Conservation (phyloP, 495 filamentous ascomycete genomes). For the Platismatia glauca region DNA sequence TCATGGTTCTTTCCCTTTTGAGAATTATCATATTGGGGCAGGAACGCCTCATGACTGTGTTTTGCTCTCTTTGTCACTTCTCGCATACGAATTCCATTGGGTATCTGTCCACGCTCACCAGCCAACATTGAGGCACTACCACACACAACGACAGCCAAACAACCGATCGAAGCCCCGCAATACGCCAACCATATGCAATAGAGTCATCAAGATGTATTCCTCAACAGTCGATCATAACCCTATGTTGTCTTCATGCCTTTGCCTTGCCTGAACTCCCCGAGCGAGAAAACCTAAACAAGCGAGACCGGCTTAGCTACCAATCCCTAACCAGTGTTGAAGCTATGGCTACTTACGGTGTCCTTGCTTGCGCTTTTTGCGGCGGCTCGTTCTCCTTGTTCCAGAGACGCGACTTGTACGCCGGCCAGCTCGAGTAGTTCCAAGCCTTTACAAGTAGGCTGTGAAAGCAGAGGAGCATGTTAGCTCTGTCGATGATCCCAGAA, state of each 20-base stretch:
- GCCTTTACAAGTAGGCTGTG: constrained; percentile 60
- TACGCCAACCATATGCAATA: neutral
- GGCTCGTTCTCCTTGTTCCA: constrained; percentile 37
- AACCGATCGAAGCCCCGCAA: neutral
- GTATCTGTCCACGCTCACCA: neutral
- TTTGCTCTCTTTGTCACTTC: neutral
- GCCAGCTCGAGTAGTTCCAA: constrained; percentile 60
- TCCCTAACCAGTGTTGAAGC: too few relatives aligned
- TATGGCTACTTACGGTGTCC: constrained; percentile 21
- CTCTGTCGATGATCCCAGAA: neutral
- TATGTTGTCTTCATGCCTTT: constrained; percentile 7
- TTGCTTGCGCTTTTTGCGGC: constrained; percentile 7
- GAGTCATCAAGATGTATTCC: neutral
- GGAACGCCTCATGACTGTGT: neutral
- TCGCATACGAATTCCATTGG: neutral
- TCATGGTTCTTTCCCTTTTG: neutral
- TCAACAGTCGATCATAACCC: neutral
- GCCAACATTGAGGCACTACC: neutral
- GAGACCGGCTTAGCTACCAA: constrained; percentile 18
- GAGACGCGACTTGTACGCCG: constrained; percentile 50
- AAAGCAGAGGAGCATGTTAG: neutral
- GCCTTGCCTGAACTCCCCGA: constrained; percentile 17
- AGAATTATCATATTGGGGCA: neutral
- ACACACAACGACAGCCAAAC: neutral
- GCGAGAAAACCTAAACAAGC: constrained; percentile 17